Evolutionary conservation across 495 filamentous ascomycete species (phyloP).

Genomic region (Penicillium robsamsonii): DNA sequence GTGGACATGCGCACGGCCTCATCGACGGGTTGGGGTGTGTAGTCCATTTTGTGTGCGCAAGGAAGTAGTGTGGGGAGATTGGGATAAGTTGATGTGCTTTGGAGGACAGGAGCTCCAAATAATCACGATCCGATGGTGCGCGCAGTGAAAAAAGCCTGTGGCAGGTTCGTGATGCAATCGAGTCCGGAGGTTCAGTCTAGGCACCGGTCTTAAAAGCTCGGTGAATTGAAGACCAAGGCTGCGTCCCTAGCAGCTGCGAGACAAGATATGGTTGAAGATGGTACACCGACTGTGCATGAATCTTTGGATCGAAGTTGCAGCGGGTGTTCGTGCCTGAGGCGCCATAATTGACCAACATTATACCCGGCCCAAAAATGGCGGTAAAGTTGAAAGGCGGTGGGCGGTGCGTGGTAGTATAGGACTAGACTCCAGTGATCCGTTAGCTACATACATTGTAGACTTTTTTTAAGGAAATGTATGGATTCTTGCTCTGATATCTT

Average conservation of each 20-base stretch:
- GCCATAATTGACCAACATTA: neutral
- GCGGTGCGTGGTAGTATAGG: too few species aligned
- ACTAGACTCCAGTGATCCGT: too few species aligned
- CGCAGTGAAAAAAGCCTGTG: constrained; percentile 22
- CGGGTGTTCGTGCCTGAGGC: constrained; percentile 29
- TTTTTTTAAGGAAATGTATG: too few species aligned
- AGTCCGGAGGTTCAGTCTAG: neutral
- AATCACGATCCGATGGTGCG: constrained; percentile 12
- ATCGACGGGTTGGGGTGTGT: constrained; percentile 36
- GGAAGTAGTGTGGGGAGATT: constrained; percentile 6
- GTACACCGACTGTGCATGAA: neutral
- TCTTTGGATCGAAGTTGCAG: constrained; percentile 22
- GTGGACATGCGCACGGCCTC: constrained; percentile 56
- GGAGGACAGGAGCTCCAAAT: constrained; percentile 4
- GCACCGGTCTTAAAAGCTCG: neutral
- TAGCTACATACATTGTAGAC: too few species aligned
- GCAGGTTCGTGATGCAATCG: constrained; percentile 1
- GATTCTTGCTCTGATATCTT: neutral
- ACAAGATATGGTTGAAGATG: neutral
- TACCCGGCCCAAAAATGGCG: neutral
- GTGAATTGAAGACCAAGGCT: neutral
- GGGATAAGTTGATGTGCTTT: neutral
- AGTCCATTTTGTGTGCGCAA: constrained; percentile 31
- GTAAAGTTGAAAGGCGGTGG: neutral
- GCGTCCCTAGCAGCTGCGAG: constrained; percentile 1